Percentiles rank a stretch among this genome's conserved stretches.
These are phyloP conservation scores for Cytidiella melzeri DNA, from an alignment of 768 basidiomycete genomes.

Conservation along the genomic window DNA sequence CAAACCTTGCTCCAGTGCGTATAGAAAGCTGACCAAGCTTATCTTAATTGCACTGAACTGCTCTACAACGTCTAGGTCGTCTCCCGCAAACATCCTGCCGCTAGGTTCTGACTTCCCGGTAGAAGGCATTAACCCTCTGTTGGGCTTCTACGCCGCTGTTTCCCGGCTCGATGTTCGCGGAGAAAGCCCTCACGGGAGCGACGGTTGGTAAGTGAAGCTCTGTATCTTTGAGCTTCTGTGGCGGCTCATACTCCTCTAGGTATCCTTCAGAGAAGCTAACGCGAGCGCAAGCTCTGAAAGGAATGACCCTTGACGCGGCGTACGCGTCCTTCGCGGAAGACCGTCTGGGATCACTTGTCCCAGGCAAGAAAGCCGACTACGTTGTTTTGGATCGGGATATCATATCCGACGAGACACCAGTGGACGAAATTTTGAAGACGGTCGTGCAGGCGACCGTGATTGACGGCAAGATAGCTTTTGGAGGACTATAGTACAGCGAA, in stretches of 20 bases:
- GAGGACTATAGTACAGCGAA: constrained; percentile 30
- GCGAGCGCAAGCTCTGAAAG: constrained; percentile 75
- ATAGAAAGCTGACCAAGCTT: not conserved
- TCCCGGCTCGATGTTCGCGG: constrained; percentile 65
- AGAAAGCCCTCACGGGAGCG: constrained; percentile 72
- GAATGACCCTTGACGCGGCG: constrained; percentile 88
- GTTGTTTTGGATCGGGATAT: constrained; percentile 80
- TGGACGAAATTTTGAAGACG: constrained; percentile 54
- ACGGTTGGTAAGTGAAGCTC: constrained; percentile 62
- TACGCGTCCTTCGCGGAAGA: constrained; percentile 80
- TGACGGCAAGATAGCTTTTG: constrained; percentile 66
- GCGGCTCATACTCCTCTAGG: constrained; percentile 35
- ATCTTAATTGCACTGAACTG: not conserved
- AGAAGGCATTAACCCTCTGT: constrained; percentile 82
- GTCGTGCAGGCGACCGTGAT: constrained; percentile 70
- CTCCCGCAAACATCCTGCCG: constrained; percentile 53
- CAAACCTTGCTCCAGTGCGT: constrained; percentile 64
- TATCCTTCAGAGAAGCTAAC: constrained; percentile 71
- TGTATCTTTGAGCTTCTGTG: not conserved
- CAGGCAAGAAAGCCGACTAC: constrained; percentile 85
- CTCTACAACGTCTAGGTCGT: constrained; percentile 31
- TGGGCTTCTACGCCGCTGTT: constrained; percentile 87
- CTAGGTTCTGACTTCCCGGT: constrained; percentile 95
- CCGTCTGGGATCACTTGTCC: constrained; percentile 60
- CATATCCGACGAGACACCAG: constrained; percentile 56